phyloP scores from a whole-genome alignment of 208 protist genomes.

The Angomonas ambiguus region DNA sequence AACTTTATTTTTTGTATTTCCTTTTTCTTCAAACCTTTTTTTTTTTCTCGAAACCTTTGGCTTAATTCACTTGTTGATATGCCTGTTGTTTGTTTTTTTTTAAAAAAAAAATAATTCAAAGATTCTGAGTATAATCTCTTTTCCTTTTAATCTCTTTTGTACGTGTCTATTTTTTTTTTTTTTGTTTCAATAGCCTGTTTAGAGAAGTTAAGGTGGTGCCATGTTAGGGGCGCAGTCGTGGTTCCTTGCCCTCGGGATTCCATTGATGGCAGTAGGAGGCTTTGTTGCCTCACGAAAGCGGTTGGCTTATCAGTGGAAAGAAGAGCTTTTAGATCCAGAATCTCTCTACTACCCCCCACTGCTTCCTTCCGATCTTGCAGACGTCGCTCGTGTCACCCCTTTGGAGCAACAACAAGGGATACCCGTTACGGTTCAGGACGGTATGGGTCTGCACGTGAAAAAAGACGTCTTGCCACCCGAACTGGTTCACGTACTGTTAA shows the following conservation, averaged over 20 bases:
- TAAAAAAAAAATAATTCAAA: background rate
- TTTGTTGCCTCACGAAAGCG: constrained; percentile 82
- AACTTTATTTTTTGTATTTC: constrained; percentile 9
- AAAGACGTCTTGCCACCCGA: constrained; percentile 30
- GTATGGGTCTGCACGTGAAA: constrained; percentile 51
- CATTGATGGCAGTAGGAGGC: constrained; percentile 40
- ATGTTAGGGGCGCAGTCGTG: constrained; percentile 80
- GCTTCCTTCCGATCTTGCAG: constrained; percentile 64
- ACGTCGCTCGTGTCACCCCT: constrained; percentile 47
- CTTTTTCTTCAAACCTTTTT: constrained; percentile 9
- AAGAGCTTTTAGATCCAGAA: constrained; percentile 79
- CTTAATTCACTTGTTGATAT: no score
- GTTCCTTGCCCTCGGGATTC: constrained; percentile 58
- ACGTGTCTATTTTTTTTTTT: constrained; percentile 10
- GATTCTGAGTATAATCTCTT: background rate
- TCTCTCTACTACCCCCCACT: constrained; percentile 44
- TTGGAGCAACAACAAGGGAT: constrained; percentile 8
- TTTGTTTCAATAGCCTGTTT: background rate
- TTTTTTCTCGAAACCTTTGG: no score
- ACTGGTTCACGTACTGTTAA: constrained; percentile 40
- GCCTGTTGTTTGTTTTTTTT: constrained; percentile 8
- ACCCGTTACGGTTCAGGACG: constrained; percentile 36
- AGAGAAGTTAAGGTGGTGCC: background rate
- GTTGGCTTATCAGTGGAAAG: constrained; percentile 76
- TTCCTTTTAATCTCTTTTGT: background rate